Evolutionary conservation across 331 rosid species (phyloP), one percentile per base, ranked within the genome.

Genomic region (Malus hybrid): DNA sequence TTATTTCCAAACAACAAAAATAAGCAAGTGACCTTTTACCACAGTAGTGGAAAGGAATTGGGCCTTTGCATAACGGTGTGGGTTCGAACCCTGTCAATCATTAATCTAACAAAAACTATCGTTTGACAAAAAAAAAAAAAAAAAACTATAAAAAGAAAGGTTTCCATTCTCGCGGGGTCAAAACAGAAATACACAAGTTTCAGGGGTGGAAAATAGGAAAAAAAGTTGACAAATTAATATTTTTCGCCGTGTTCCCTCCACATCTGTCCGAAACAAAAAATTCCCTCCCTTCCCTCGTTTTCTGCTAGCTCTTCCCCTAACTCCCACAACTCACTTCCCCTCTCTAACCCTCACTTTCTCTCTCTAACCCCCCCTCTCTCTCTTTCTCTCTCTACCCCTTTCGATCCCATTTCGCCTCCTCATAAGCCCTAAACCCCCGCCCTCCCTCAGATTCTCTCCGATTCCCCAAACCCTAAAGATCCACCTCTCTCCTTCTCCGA

Each of bases 221-320:
- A 55, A 16, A 0, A 22, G 4, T 42, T 11, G 2, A 69, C 73
- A 73, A 61, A 65, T 60, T 42, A 42, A 63, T 72, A 48, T 75
- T 66, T 79, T 75, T 52, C 83, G 73, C 83, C 29, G 53, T 29
- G 83, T 93, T 93, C 98, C 98, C 98, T 94, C 98, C 98, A 94
- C 97, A 90, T 87, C 93, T 84, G 86, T 87, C 97, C 91, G 94
- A 91, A 74, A 91, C 86, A 85, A 89, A 89, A 63, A 92, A 87
- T 87, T 90, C 96, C 97, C 93, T 90, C 96, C 58, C 93, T 89
- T 91, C 97, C 97, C 96, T 92, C 97, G 93, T 92, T 87, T 87
- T 88, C 92, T 92, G 77, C 70, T 73, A 10, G 32, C 84, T 82
- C 83, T 56, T 61, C 22, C 82, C 73, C 68, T 57, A 55, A 56